Evolutionary conservation across 768 basidiomycete species (phyloP), one percentile per base, ranked within the genome.

Genomic region (Xanthoconium stramineum): DNA sequence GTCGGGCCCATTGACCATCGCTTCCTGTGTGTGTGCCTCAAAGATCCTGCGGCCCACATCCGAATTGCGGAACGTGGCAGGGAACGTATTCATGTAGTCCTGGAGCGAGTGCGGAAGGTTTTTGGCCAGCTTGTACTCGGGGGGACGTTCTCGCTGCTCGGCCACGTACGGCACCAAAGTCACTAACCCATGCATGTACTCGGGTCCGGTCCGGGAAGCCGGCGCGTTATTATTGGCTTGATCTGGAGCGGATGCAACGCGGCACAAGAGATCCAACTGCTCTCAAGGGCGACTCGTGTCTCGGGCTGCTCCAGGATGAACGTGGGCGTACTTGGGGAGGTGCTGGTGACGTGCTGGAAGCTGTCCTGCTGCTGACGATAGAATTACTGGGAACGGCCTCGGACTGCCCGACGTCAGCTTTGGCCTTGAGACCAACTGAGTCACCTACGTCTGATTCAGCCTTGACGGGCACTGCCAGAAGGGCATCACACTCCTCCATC

Each of bases 31-130:
- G 58, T 78, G 78, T 4, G 81, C 79, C 64, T 86, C 79, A 55
- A 92, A 88, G 2, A 92, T 72, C 3, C 69, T 63, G 17, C 81
- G 78, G 63, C 80, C 79, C 47, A 76, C 70, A 2, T 70, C 72
- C 2, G 79, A 74, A 28, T 70, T 66, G 14, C 79, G 75, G 29
- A 73, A 77, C n/a, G 65, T 51, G 0, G 64, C 62, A 2, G 77
- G 73, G 59, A 84, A 74, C 2, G 72, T 64, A 67, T 89, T 88
- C 70, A 91, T 79, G 51, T 80, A 73, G 65, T 91, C 88, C 53
- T 89, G 85, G 6, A 90, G 65, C 4, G 74, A 59, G 59, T 84
- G 83, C 1, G 84, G 83, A n/a, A 90, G 74, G 56, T 89, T 77
- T 54, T 69, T 75, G 3, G 82, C 67, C 15, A 72, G 62, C 45